phyloP scores from a whole-genome alignment of 176 grass and related monocot species.

The bread wheat (Triticum aestivum) region IWGSC_CS_RefSeq_v2.1 NC_057797.1:36763694-36764193 shows the following conservation, averaged over 20 bases:
- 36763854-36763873: not conserved
- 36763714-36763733: conserved; percentile 65
- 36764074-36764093: too few relatives aligned
- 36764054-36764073: not conserved
- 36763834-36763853: not conserved
- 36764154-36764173: conserved; percentile 86
- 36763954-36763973: conserved; percentile 85
- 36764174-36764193: conserved; percentile 85
- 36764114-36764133: too few relatives aligned
- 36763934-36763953: conserved; percentile 82
- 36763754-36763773: conserved; percentile 57
- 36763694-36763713: conserved; percentile 24
- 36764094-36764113: too few relatives aligned
- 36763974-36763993: conserved; percentile 85
- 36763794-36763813: conserved; percentile 2
- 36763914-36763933: conserved; percentile 89
- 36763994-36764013: conserved; percentile 62
- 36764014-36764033: conserved; percentile 8
- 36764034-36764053: not conserved
- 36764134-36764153: not conserved
- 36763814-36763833: conserved; percentile 23
- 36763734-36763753: conserved; percentile 66
- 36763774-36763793: conserved; percentile 39
- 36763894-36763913: conserved; percentile 92
- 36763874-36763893: conserved; percentile 48